Conservation (phyloP, 2,329 filamentous ascomycete species). For the Colletotrichum kahawae region DNA sequence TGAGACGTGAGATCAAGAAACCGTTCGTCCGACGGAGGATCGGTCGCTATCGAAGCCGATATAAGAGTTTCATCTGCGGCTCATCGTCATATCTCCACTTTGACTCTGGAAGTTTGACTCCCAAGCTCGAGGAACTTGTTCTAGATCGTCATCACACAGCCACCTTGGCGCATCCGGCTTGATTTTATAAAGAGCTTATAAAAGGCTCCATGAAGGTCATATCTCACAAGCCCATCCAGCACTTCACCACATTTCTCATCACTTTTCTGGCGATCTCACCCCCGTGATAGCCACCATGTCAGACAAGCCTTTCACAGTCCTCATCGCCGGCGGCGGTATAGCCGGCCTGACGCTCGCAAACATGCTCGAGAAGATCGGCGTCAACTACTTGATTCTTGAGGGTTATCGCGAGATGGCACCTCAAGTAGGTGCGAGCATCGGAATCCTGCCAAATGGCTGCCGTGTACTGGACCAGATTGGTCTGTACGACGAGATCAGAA, state of each 20-base stretch:
- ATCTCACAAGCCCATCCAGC: background rate
- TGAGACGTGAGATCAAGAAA: background rate
- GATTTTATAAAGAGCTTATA: background rate
- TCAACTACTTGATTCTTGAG: slow-evolving; percentile 57
- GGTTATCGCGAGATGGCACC: slow-evolving; percentile 43
- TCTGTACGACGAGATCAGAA: slow-evolving; percentile 27
- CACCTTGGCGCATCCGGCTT: background rate
- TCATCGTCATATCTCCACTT: background rate
- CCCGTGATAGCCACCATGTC: background rate
- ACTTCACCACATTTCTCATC: background rate
- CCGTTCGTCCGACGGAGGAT: background rate
- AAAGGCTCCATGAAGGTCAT: background rate
- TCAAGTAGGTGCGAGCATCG: slow-evolving; percentile 51
- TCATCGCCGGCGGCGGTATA: background rate
- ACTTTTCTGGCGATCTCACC: background rate
- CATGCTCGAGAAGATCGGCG: slow-evolving; percentile 45
- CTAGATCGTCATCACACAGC: background rate
- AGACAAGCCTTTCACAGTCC: background rate
- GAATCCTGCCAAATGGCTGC: slow-evolving; percentile 42
- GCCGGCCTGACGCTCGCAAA: slow-evolving; percentile 25
- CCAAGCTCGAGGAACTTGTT: background rate
- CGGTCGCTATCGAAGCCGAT: background rate
- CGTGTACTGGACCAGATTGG: slow-evolving; percentile 57
- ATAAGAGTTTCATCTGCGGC: background rate
- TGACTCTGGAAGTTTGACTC: background rate